Evolutionary conservation across 108 stramenopile genomes (phyloP), one percentile per base, ranked within the genome.

Genomic region (Schizochytrium sp.): DNA sequence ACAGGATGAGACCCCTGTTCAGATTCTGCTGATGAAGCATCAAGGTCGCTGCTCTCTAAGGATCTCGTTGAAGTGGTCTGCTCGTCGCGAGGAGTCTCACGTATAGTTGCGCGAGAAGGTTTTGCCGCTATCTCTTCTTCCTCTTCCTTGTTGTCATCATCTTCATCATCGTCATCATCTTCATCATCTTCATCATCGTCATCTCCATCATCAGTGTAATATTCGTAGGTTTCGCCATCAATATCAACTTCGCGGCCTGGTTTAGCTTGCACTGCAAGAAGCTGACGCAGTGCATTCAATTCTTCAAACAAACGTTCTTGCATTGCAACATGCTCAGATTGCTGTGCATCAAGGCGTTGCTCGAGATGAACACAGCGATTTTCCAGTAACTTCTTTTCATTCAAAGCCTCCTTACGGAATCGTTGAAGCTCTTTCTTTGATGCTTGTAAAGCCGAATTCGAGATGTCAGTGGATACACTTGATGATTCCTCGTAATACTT

Each of bases 201-300:
- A 53, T 55, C 76, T 55, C 40, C 47, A 42, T 83, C 76, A 0
- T 49, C 76, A 12, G 28, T n/a, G 45, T 55, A 15, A 40, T 40
- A 10, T 40, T 83, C 53, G 76, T 49, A 49, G 13, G 49, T 53
- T 83, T 83, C 76, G 76, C 76, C 76, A n/a, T 83, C 76, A 10
- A 55, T 83, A n/a, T 3, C 5, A 5, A 55, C 28, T 53, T 38
- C 55, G 28, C 50, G 40, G 76, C 76, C 28, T 5, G 45, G 15
- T 47, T 38, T 55, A 13, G 47, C 47, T 83, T 83, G 47, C 47
- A 53, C 40, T 5, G 8, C 50, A 7, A 83, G 76, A 7, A 55
- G 10, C 12, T 83, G 17, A 47, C 28, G 49, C 50, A 83, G 49
- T 5, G 76, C 45, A n/a, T 56, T 55, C 47, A 83, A 55, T 38